Base-by-base conservation (phyloP, 2,329 filamentous ascomycete genomes). In the Ceratocystis alfenasii region DNA sequence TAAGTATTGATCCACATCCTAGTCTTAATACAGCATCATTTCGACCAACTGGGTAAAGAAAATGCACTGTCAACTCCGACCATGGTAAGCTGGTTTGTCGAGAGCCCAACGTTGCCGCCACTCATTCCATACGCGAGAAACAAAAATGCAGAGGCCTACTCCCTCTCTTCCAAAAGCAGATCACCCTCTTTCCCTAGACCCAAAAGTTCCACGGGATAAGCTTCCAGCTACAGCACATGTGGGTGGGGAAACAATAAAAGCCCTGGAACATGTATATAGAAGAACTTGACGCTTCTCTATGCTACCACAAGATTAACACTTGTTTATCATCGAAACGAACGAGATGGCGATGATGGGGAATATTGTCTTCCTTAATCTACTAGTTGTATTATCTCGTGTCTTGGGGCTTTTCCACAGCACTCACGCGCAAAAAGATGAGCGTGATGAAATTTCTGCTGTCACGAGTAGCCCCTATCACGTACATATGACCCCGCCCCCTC, bases 401-500 rank as follows among this genome's bases (percentile, higher is more conserved):
- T 50, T 22, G 48, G 46, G 22, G 3, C 48, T 50, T 22, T 50
- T 7, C 48, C 22, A 20, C 12, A 50, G 17, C 46, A 20, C 46
- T 22, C 5, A 20, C 45, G 20, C 46, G 20, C 46, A n/a, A 7
- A 5, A 10, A 50, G 22, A 50, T 50, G 48, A 15, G 17, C 48
- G n/a, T 50, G 15, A 4, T 50, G 48, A 50, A 50, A 50, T 50
- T 22, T 20, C 17, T 20, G n/a, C 20, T 50, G 30, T 33, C 22
- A 30, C 22, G 17, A 30, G 6, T 30, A 30, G 12, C 30, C 55
- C 55, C 55, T 59, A 59, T 59, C 17, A n/a, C n/a, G 55, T 25
- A 59, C 30, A 36, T 36, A 36, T 36, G 30, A 59, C 28, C 55
- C 55, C 55, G 55, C 28, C 30, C 28, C 55, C 55, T 59, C 55